Evolutionary conservation across 192 early-diverging fungal genomes (phyloP), one percentile per base, ranked within the genome.

Genomic region (Coemansia aciculifera): DNA sequence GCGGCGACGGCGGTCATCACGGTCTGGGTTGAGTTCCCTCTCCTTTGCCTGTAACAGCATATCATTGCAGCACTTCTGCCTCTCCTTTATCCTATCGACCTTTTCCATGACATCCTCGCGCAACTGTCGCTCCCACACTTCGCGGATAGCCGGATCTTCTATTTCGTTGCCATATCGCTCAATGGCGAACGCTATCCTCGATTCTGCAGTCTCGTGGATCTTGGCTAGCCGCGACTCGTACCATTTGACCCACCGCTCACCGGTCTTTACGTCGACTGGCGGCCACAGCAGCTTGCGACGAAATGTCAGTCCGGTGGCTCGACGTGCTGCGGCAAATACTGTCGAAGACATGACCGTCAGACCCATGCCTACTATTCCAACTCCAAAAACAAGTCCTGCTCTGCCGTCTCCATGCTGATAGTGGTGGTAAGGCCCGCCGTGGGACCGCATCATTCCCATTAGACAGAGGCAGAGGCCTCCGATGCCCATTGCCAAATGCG

Each of bases 261-360:
- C 51, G 1, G 63, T 64, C 24, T 59, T 12, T 34, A 57, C 39
- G 46, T 71, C 40, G 12, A 80, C 48, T 2, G 72, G 38, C 5
- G 71, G 68, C 64, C 72, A 74, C 2, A n/a, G 1, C n/a, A 59
- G 36, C 29, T 37, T 56, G 8, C 64, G 71, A 6, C 64, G 52
- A 24, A 80, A 59, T 7, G 78, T 80, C 9, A 80, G 68, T 0
- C 78, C 78, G 3, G 78, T 80, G 6, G 68, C 63, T 6, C 78
- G 69, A 17, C 78, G 78, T 4, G 75, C 64, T 4, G 69, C 78
- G 1, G 78, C 78, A 29, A 80, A 57, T 5, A 80, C 59, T 0
- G 66, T 57, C 10, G 78, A 80, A 9, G 69, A 68, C 7, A 68
- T 19, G 3, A 40, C 42, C 0, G 61, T 15, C 3, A 78, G 3